Base-by-base conservation (phyloP, 257 asterid species). In the Plantago ovata region DNA sequence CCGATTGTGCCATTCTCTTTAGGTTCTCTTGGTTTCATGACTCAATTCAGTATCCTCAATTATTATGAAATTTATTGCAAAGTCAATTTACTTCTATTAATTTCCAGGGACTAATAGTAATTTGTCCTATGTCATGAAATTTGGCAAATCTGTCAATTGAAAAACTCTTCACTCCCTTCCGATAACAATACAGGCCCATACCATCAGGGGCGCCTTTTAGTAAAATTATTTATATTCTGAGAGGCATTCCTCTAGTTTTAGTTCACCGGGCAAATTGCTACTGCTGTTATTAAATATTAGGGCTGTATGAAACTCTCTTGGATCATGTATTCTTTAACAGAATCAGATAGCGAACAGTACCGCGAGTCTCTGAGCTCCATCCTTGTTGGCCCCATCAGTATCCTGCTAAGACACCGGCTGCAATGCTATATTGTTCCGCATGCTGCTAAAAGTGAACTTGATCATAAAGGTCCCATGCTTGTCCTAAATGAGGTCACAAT, bases 11-110 rank as follows among this genome's bases (percentile, higher is more conserved):
- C 99, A 40, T 93, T 93, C 83, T 93, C 99, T 51, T 75, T 93
- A 39, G 98, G 98, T 38, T 93, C 99, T 62, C 89, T 93, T 50
- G 99, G 99, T 68, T 93, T 93, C 81, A 93, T 93, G 97, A 93
- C 99, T 67, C 94, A 94, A 54, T 93, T 84, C 61, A 64, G 98
- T 93, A 93, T 89, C 99, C 99, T 78, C 59, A 41, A 13, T 49
- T 22, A 58, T 28, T 2, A 28, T 4, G 13, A 39, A 57, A 72
- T 57, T 22, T 15, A 48, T 53, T 71, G n/a, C 60, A 36, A 33
- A 9, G 47, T 45, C 65, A 41, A 28, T 64, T 66, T 40, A 46
- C 8, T 33, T 20, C 55, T 15, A 21, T 50, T 9, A 20, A 15
- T 4, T 50, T 50, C 38, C 14, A 3, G 4, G 36, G 36, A 28